A percentile compares a stretch with the other conserved stretches of the same genome.
Conservation (phyloP, 164 flowering plant genomes). For the Warburgia ugandensis region DNA sequence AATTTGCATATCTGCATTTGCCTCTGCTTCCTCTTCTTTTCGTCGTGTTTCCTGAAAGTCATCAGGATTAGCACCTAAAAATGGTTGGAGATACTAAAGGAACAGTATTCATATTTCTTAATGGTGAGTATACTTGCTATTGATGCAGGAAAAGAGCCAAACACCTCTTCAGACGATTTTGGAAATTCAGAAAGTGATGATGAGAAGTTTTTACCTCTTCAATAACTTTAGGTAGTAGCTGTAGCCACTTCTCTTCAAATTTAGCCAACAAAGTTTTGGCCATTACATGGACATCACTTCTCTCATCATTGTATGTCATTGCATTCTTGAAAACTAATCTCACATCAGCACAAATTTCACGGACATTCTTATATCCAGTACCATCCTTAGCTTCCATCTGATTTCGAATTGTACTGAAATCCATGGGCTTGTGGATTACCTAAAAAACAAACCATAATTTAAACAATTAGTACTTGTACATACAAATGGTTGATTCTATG, state of each 20-base stretch:
- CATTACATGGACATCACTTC: constrained; percentile 75
- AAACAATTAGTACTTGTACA: too few species aligned
- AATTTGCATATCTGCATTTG: too few species aligned
- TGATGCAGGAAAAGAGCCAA: too few species aligned
- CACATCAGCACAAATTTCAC: constrained; percentile 78
- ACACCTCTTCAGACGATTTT: too few species aligned
- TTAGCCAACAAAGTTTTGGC: constrained; percentile 73
- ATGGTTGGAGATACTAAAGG: too few species aligned
- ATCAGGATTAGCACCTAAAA: too few species aligned
- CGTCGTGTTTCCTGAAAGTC: too few species aligned
- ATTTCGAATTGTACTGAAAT: constrained; percentile 71
- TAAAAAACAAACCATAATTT: constrained; percentile 15
- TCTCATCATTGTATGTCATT: constrained; percentile 82
- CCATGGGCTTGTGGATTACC: constrained; percentile 96
- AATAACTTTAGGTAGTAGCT: constrained; percentile 69
- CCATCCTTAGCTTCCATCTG: constrained; percentile 91
- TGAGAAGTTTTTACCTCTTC: constrained; percentile 75
- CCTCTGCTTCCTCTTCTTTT: too few species aligned
- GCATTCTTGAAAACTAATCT: constrained; percentile 89
- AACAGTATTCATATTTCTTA: too few species aligned
- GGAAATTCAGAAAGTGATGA: too few species aligned
- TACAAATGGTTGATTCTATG: too few species aligned
- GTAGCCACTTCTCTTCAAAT: constrained; percentile 89
- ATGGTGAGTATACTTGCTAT: too few species aligned
- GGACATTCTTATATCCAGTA: constrained; percentile 68